Evolutionary conservation across 768 basidiomycete genomes (phyloP).

Genomic region (Termitomyces bulborhizus): DNA sequence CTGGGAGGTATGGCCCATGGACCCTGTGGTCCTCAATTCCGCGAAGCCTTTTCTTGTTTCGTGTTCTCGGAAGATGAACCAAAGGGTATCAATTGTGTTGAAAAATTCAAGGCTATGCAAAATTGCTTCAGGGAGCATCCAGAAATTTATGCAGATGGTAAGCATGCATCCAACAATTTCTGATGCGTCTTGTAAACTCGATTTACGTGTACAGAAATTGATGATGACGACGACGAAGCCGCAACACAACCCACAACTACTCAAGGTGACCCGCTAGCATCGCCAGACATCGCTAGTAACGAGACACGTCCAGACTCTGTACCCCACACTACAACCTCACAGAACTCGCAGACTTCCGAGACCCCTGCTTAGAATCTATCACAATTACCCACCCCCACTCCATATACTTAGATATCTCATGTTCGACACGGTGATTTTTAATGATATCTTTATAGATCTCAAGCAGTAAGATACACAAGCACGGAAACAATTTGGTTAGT

Average conservation of each 20-base stretch:
- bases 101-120: conserved; percentile 97
- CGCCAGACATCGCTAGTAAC: background rate
- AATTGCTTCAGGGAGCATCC: conserved; percentile 95
- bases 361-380: background rate
- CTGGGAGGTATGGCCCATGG: conserved; percentile 98
- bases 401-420: background rate
- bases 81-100: conserved; percentile 96
- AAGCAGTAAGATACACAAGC: conserved; percentile 3
- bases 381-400: conserved; percentile 10
- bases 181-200: background rate
- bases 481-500: conserved; percentile 21
- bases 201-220: conserved; percentile 43
- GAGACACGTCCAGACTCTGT: conserved; percentile 1
- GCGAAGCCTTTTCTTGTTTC: conserved; percentile 95
- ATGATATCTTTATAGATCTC: conserved; percentile 12
- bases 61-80: conserved; percentile 91
- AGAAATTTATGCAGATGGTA: conserved; percentile 93
- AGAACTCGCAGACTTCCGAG: background rate
- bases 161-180: conserved; percentile 21
- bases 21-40: conserved; percentile 90
- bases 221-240: conserved; percentile 49
- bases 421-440: background rate
- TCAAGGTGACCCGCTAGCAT: conserved; percentile 5
- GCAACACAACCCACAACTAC: conserved; percentile 7
- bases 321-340: background rate